Evolutionary conservation across 2,329 filamentous ascomycete genomes (phyloP), one percentile per base, ranked within the genome.

Genomic region (Colletotrichum sp.): DNA sequence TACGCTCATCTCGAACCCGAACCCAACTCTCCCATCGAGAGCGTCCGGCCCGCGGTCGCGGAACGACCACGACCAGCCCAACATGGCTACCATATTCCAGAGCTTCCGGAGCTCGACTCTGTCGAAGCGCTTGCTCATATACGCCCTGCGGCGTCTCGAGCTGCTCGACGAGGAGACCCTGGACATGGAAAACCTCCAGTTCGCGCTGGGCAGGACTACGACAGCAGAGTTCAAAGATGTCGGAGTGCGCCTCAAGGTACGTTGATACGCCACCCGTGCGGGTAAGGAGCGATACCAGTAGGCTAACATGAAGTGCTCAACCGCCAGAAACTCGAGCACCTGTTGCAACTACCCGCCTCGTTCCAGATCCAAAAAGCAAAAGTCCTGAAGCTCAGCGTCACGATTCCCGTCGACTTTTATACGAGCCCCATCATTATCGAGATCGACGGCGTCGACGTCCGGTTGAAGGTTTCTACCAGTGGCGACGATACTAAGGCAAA

Each of bases 221-320:
- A 93, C 94, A 1, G 90, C 98, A 60, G 96, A 98, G 84, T 93
- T 98, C 79, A 92, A 93, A 79, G 94, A 99, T 89, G 94, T 98
- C 74, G 95, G 94, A 3, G 87, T 98, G 78, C 94, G 93, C 82
- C 86, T 96, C 75, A 91, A 95, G 89, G 95, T 55, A 57, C 61
- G 65, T 13, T 24, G 32, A 39, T 26, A 32, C 21, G 60, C 28
- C 30, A 14, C 18, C n/a, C 28, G 18, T 34, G 14, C 24, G 36
- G 34, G 16, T 21, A 9, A 14, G 30, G n/a, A 34, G 34, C n/a
- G 3, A 24, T 34, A 34, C 34, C 8, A 14, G 18, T 13, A 43
- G 34, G 28, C 75, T 68, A 68, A 68, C 59, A 60, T 36, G 59
- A 24, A 30, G 12, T 30, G 39, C 18, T 34, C 32, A 64, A 69